Percentiles rank a stretch among this genome's conserved stretches.
Evolutionary conservation across 805 yeast species (phyloP).

Genomic region (Candida patagonica): DNA sequence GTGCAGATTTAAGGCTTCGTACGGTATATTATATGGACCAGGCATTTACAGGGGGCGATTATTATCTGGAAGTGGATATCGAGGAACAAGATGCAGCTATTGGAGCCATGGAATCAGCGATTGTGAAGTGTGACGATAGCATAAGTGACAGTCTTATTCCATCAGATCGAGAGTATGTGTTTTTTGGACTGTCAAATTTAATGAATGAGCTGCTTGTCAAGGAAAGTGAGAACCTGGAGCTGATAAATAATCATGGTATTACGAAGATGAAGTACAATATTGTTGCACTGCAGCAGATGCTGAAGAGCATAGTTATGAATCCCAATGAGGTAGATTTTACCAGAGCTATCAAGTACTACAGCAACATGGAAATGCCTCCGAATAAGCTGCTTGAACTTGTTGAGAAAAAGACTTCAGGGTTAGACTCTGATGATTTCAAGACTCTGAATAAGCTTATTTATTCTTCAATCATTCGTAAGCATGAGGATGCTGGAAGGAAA

Average conservation of each 20-base stretch:
- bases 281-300: constrained; percentile 58
- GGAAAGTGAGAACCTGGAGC: constrained; percentile 42
- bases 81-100: constrained; percentile 54
- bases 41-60: constrained; percentile 40
- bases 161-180: constrained; percentile 26
- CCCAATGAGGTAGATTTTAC: constrained; percentile 48
- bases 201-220: constrained; percentile 43
- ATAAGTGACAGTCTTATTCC: constrained; percentile 28
- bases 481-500: constrained; percentile 16
- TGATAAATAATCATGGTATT: constrained; percentile 50
- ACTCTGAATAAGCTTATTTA: constrained; percentile 47
- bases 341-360: constrained; percentile 46
- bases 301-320: constrained; percentile 45
- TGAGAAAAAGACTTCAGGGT: constrained; percentile 28
- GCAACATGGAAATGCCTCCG: constrained; percentile 42
- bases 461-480: constrained; percentile 27
- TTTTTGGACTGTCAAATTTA: constrained; percentile 42
- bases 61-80: constrained; percentile 43
- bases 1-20: constrained; percentile 50
- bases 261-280: constrained; percentile 52
- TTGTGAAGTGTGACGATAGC: constrained; percentile 38
- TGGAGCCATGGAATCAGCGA: constrained; percentile 40
- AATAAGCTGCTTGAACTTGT: constrained; percentile 36
- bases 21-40: constrained; percentile 43
- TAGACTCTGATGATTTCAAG: constrained; percentile 36